A percentile compares a stretch with the other conserved stretches of the same genome.
Conservation (phyloP, 495 filamentous ascomycete genomes). For the Pyrenula aspistea region DNA sequence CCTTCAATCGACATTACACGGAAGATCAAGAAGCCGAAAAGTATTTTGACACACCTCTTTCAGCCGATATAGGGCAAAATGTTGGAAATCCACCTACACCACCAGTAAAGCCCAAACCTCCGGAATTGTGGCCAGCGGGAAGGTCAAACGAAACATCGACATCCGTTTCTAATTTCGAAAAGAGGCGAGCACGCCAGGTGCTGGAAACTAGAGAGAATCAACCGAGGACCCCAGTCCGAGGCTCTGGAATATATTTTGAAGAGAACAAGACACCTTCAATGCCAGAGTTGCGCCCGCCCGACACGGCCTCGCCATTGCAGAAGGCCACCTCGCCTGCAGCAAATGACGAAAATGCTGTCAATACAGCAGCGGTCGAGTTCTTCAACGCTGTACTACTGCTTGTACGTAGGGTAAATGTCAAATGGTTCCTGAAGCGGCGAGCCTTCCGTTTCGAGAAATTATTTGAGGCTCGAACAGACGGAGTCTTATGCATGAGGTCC, state of each 20-base stretch:
- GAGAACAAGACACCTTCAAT: background rate
- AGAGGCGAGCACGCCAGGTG: background rate
- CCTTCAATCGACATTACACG: background rate
- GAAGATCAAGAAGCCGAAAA: background rate
- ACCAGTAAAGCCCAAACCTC: background rate
- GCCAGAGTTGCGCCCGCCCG: background rate
- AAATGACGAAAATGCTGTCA: background rate
- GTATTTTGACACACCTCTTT: background rate
- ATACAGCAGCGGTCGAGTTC: background rate
- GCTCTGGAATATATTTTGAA: background rate
- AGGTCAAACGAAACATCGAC: background rate
- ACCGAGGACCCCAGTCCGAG: background rate
- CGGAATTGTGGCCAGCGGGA: background rate
- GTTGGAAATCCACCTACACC: background rate
- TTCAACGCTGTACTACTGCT: background rate
- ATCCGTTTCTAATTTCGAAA: too few relatives aligned
- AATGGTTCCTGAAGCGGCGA: background rate
- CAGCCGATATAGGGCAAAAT: background rate
- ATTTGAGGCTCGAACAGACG: background rate
- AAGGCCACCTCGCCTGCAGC: background rate
- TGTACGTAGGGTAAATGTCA: background rate
- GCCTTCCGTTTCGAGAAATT: background rate
- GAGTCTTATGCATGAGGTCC: background rate
- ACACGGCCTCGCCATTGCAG: background rate
- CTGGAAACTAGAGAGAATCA: background rate